Evolutionary conservation across 257 asterid genomes (phyloP), one percentile per base, ranked within the genome.

Genomic region (Marsdenia floribunda): DNA sequence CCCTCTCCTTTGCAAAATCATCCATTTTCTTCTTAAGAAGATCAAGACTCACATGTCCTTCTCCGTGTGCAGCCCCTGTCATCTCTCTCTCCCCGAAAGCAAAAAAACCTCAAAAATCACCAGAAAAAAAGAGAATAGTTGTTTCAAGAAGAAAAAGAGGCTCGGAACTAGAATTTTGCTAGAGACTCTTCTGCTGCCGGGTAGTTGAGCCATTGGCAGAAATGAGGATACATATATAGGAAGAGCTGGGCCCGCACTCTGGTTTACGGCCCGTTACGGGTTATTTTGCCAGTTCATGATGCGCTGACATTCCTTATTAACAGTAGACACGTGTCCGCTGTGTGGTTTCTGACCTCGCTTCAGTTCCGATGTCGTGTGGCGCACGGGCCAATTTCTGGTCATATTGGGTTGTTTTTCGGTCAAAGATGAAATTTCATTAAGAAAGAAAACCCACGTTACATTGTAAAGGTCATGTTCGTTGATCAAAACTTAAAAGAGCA

Each of bases 1-100:
- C 83, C 78, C 88, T 80, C 64, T 85, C 88, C 60, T 73, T 78
- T 10, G 88, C 83, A 80, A 85, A 85, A 46, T 85, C 82, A 11
- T 76, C 83, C 85, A 85, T 78, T 75, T 82, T 82, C 57, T 79
- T 78, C 73, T 70, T 80, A 11, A 85, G 86, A 70, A 82, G 79
- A 21, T 85, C 88, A n/a, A 85, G 88, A 40, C 82, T 75, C 49
- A 85, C 86, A 15, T 33, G 75, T 24, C 64, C 80, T 55, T 76
- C 83, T 38, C 72, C 68, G 35, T 64, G 70, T 15, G 38, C 6
- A 21, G 15, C 65, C 35, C 84, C 84, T 11, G 75, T 64, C 81
- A 78, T 83, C 73, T 72, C 70, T n/a, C n/a, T 83, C 70, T 72
- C 24, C 22, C 15, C 33, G 14, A 33, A 19, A 35, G 16, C 7